These are phyloP conservation scores for Zymoseptoria brevis DNA, from an alignment of 2,329 filamentous ascomycete genomes.

Conservation along the genomic window DNA sequence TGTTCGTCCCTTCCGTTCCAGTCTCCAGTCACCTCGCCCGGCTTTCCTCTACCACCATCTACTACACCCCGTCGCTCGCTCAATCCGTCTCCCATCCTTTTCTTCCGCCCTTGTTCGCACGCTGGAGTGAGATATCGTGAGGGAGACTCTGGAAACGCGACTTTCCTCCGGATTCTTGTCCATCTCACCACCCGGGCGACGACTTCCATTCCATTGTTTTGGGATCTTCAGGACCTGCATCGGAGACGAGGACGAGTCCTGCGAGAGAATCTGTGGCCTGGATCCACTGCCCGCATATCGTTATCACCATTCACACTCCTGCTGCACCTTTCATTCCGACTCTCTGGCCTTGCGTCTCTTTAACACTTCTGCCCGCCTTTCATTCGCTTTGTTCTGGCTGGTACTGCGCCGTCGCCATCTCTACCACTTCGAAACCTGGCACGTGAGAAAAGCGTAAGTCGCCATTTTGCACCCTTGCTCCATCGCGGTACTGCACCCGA, in stretches of 20 bases:
- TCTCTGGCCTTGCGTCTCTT: background rate
- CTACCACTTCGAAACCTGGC: background rate
- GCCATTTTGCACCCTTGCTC: background rate
- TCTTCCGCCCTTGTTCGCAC: background rate
- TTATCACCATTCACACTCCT: background rate
- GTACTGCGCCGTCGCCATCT: background rate
- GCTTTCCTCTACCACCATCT: background rate
- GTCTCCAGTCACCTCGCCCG: background rate
- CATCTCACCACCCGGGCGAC: background rate
- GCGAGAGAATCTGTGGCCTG: background rate
- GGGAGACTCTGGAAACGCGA: background rate
- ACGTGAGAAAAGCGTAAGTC: background rate
- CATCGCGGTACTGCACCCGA: background rate
- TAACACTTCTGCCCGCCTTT: background rate
- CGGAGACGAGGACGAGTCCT: background rate
- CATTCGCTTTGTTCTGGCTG: background rate
- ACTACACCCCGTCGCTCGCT: background rate
- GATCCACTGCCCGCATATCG: background rate
- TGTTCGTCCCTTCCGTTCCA: background rate
- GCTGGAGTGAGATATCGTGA: background rate
- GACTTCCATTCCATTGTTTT: background rate
- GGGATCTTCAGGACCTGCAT: background rate
- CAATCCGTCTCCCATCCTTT: background rate
- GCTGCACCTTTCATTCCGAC: background rate
- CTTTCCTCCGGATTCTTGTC: background rate